These are phyloP conservation scores for Kwoniella shivajii DNA, from an alignment of 1,284 basidiomycete species.

Conservation along the genomic window DNA sequence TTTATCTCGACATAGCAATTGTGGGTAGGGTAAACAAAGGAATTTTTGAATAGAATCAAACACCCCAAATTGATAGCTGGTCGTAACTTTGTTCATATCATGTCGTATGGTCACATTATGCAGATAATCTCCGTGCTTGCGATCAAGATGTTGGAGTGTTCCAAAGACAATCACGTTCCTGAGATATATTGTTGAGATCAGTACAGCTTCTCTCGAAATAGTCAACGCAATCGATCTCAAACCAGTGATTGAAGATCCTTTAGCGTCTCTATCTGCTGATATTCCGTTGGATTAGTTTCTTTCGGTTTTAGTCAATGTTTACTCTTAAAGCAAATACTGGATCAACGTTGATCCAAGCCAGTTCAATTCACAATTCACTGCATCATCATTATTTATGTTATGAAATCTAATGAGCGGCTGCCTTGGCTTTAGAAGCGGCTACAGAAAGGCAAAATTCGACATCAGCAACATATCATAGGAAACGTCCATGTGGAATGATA, in stretches of 20 bases:
- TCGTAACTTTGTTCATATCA: no score
- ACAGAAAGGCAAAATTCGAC: not conserved
- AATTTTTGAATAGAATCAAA: no score
- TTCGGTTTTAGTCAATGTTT: not conserved
- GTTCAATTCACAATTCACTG: constrained; percentile 7
- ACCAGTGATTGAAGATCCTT: not conserved
- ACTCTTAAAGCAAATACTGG: not conserved
- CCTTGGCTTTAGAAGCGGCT: constrained; percentile 25
- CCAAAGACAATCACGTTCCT: no score
- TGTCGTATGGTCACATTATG: no score
- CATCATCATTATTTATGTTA: constrained; percentile 5
- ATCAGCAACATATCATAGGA: not conserved
- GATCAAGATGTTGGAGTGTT: no score
- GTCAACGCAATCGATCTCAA: not conserved
- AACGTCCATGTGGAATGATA: no score
- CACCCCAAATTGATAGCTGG: no score
- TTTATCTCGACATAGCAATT: no score
- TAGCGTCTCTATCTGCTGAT: not conserved
- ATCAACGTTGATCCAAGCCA: not conserved
- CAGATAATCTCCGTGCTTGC: no score
- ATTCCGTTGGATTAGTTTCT: not conserved
- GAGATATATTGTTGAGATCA: no score
- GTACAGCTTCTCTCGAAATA: not conserved
- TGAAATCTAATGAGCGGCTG: constrained; percentile 18
- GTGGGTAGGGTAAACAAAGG: no score